Conservation (phyloP, 2,329 filamentous ascomycete genomes). For the Colletotrichum lentis region DNA sequence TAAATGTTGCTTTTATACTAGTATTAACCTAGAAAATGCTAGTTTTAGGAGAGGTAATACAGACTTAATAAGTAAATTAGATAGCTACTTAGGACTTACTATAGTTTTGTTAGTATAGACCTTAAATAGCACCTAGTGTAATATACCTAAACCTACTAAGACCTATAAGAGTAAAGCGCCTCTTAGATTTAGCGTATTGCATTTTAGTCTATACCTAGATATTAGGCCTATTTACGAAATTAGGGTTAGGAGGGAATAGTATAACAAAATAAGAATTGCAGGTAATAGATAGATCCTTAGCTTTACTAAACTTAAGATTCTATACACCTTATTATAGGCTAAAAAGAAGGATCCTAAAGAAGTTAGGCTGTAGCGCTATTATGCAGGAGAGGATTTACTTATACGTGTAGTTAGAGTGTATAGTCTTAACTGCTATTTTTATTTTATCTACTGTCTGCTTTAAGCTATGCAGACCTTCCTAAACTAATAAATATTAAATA, state of each 20-base stretch:
- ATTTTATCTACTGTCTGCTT: neutral
- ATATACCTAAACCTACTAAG: constrained; percentile 37
- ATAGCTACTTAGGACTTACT: constrained; percentile 40
- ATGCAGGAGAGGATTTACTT: neutral
- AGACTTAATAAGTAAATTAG: constrained; percentile 30
- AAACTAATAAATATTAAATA: neutral
- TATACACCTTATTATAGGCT: neutral
- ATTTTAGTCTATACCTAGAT: constrained; percentile 28
- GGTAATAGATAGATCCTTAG: neutral
- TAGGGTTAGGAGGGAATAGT: constrained; percentile 34
- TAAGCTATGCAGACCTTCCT: neutral
- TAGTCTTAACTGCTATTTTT: neutral
- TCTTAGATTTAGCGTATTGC: constrained; percentile 4
- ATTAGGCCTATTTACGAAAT: constrained; percentile 34
- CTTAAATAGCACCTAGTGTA: too few relatives aligned
- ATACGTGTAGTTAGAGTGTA: neutral
- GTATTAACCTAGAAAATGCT: constrained; percentile 38
- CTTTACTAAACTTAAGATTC: neutral
- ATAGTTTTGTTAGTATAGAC: constrained; percentile 10
- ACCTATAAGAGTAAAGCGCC: constrained; percentile 33
- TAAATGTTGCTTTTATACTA: constrained; percentile 24
- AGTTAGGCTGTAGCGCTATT: neutral
- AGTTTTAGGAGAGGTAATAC: constrained; percentile 6
- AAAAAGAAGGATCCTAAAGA: neutral
- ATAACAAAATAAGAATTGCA: constrained; percentile 2